Evolutionary conservation across 805 yeast genomes (phyloP), one percentile per base, ranked within the genome.

Genomic region (Yarrowia sp.): DNA sequence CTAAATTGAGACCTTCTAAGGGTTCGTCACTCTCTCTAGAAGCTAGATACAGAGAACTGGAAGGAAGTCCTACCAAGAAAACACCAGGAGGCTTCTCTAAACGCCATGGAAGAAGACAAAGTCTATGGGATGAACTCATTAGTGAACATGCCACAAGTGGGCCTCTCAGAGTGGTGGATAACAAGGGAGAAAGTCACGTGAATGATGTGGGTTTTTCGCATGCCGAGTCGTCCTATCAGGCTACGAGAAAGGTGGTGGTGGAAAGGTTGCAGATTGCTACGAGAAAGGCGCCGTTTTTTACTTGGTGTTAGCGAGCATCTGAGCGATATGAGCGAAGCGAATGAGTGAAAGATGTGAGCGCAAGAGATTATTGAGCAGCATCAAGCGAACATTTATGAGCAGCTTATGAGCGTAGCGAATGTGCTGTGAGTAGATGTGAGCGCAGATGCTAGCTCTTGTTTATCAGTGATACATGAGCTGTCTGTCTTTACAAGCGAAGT

Each of bases 231-330:
- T 57, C 65, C 7, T 33, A 33, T 14, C 65, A 66, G 5, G 75
- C 75, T 9, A 74, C 79, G 1, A 80, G 80, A 68, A 77, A 74
- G 45, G 89, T 85, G 3, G 80, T 86, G 3, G 82, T 86, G 4
- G 91, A 87, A 72, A 74, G 89, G 60, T 70, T 87, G 32, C 85
- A 84, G 69, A 79, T 82, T 14, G 86, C 82, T 3, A 77, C 78
- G 8, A 76, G 82, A 4, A 82, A 78, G 67, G 85, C 87, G 0
- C 90, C 91, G 0, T 84, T 87, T 1, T 86, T 86, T 67, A 85
- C 90, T 1, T 86, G 90, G 84, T 86, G 90, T 69, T 85, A 66
- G 43, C 28, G 28, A 22, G 28, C 28, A 22, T 22, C 28, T 22
- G 28, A 22, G 28, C 28, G n/a, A 22, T 5, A 22, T 22, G 28